These are phyloP conservation scores for Podaxis sp. DNA, from an alignment of 768 basidiomycete species.

Conservation along the genomic window DNA sequence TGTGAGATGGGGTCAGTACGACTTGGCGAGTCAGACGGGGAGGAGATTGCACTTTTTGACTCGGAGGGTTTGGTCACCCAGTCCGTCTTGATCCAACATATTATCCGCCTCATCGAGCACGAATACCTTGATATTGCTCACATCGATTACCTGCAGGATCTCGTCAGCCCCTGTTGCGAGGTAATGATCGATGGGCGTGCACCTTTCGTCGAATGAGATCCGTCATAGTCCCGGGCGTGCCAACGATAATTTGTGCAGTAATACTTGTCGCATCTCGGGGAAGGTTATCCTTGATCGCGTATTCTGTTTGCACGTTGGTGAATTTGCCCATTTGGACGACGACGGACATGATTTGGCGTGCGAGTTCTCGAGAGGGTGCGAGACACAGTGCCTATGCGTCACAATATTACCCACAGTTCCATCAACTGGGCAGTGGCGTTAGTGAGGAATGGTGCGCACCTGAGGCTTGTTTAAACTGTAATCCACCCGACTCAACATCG, in stretches of 20 bases:
- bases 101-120: constrained; percentile 99
- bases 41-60: constrained; percentile 79
- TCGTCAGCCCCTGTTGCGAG: neutral
- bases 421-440: neutral
- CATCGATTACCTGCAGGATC: constrained; percentile 58
- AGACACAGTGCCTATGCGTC: constrained; percentile 81
- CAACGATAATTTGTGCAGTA: constrained; percentile 90
- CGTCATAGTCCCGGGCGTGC: constrained; percentile 93
- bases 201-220: constrained; percentile 76
- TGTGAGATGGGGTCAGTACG: neutral
- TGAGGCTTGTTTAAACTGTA: constrained; percentile 81
- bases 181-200: constrained; percentile 2
- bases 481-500: constrained; percentile 95
- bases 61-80: constrained; percentile 90
- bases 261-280: constrained; percentile 63
- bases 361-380: constrained; percentile 96
- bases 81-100: constrained; percentile 93
- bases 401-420: neutral
- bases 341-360: constrained; percentile 96
- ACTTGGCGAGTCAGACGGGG: neutral
- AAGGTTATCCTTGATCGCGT: constrained; percentile 89
- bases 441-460: constrained; percentile 36
- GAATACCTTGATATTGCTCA: constrained; percentile 81
- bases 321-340: constrained; percentile 94
- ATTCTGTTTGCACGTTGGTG: constrained; percentile 89